phyloP scores from a whole-genome alignment of 176 grass and related monocot genomes.

The Oryza glaberrima region DNA sequence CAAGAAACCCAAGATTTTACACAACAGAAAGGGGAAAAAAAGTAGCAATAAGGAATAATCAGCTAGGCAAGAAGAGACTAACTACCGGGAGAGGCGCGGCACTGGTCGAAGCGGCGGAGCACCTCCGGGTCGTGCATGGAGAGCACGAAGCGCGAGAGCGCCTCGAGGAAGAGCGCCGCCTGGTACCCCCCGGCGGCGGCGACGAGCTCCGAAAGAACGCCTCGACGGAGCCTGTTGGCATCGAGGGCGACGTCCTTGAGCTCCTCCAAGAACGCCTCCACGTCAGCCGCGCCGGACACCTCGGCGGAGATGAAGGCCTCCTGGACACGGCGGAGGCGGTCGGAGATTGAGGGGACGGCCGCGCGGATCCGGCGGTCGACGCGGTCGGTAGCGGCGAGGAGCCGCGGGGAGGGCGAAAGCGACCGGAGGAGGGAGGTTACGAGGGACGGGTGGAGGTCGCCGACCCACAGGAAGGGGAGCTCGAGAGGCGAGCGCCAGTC shows the following conservation, averaged over 20 bases:
- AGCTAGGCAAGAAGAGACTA: constrained; percentile 52
- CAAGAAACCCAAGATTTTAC: constrained; percentile 53
- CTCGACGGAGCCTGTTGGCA: constrained; percentile 63
- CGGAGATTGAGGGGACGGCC: constrained; percentile 51
- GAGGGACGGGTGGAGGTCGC: constrained; percentile 67
- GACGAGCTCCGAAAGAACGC: constrained; percentile 58
- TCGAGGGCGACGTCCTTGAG: constrained; percentile 51
- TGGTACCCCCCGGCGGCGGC: constrained; percentile 58
- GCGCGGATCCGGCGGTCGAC: constrained; percentile 65
- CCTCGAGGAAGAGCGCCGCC: constrained; percentile 65
- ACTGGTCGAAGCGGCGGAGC: constrained; percentile 62
- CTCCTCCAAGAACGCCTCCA: constrained; percentile 53
- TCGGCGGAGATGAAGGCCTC: constrained; percentile 44
- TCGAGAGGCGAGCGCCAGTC: constrained; percentile 62
- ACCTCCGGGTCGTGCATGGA: constrained; percentile 64
- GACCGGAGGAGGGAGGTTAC: constrained; percentile 58
- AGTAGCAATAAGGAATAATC: constrained; percentile 29
- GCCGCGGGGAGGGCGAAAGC: constrained; percentile 48
- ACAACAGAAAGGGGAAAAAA: constrained; percentile 14
- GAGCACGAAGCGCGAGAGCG: constrained; percentile 61
- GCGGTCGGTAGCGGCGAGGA: constrained; percentile 50
- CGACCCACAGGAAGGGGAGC: constrained; percentile 69
- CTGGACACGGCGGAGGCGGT: constrained; percentile 66
- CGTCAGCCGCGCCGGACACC: constrained; percentile 38
- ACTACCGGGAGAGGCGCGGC: constrained; percentile 46